Base-by-base conservation (phyloP, 163 green algal genomes). In the Scenedesmus sp. region DNA sequence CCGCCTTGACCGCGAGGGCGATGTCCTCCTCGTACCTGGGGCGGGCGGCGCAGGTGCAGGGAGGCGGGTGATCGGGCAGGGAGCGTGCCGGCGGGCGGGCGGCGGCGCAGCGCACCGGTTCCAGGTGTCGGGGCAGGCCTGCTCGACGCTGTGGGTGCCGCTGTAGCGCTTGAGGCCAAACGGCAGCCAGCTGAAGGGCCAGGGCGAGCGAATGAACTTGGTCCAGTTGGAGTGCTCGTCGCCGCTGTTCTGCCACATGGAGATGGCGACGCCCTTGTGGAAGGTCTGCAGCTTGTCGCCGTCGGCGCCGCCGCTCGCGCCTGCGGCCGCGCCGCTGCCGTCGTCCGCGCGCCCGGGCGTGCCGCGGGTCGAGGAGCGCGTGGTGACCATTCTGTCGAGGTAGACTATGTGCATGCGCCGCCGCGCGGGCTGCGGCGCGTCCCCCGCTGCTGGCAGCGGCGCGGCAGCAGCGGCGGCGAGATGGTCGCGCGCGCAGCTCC, bases 1-100 rank as follows among this genome's bases (percentile, higher is more conserved):
- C 90, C 31, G 95, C 75, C 34, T 76, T 31, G 0, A 75, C 70
- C 0, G 89, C 85, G 10, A 89, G 67, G 42, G 84, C 63, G 42
- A 97, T 91, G 76, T 97, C 92, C 28, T 88, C 75, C 65, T 93
- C 63, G 47, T 88, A 92, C 56, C 87, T 90, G 83, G 10, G 14
- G 24, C 53, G 39, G 39, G n/a, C n/a, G n/a, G n/a, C n/a, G n/a
- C n/a, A n/a, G n/a, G 18, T 51, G 2, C 1, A 24, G 0, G 18
- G 26, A 24, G n/a, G 10, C 9, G 2, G 10, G n/a, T n/a, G 31
- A 36, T 51, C 17, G 47, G 14, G 47, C 17, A 56, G 47, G 47
- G 14, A 56, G 47, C n/a, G n/a, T n/a, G n/a, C n/a, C n/a, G n/a
- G n/a, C n/a, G n/a, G n/a, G n/a, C n/a, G 15, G 11, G 14, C 39